phyloP scores from a whole-genome alignment of 768 basidiomycete genomes.

The Vararia minispora region DNA sequence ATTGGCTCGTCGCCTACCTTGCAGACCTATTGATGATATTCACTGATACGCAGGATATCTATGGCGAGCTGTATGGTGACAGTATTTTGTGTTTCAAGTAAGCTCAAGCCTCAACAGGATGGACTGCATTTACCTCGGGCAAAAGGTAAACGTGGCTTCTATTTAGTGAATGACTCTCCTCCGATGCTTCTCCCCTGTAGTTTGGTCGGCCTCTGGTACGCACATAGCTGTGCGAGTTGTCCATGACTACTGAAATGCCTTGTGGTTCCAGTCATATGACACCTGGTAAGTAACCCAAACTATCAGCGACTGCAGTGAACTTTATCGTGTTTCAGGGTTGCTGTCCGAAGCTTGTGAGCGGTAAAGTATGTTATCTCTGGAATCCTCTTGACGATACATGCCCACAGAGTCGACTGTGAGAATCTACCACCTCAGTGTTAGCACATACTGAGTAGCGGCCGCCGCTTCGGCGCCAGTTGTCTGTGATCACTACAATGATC shows the following conservation, averaged over 20 bases:
- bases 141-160: constrained; percentile 51
- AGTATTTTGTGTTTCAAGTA: background rate
- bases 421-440: constrained; percentile 2
- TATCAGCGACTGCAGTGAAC: background rate
- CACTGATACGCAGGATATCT: constrained; percentile 66
- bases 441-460: background rate
- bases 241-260: background rate
- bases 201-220: constrained; percentile 68
- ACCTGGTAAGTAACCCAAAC: constrained; percentile 31
- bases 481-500: constrained; percentile 55
- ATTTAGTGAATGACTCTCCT: background rate
- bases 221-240: constrained; percentile 2
- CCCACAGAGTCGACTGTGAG: constrained; percentile 61
- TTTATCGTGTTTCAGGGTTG: constrained; percentile 14
- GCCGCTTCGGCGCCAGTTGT: constrained; percentile 46
- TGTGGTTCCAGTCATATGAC: constrained; percentile 36
- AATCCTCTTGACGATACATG: background rate
- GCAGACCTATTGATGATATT: constrained; percentile 3
- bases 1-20: constrained; percentile 33
- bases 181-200: constrained; percentile 22
- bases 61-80: constrained; percentile 67
- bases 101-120: constrained; percentile 33
- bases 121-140: constrained; percentile 95
- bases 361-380: background rate
- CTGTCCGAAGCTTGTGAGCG: constrained; percentile 57